A percentile compares a stretch with the other conserved stretches of the same genome.
Conservation (phyloP, 345 rosid genomes). For the Mangifera indica region DNA sequence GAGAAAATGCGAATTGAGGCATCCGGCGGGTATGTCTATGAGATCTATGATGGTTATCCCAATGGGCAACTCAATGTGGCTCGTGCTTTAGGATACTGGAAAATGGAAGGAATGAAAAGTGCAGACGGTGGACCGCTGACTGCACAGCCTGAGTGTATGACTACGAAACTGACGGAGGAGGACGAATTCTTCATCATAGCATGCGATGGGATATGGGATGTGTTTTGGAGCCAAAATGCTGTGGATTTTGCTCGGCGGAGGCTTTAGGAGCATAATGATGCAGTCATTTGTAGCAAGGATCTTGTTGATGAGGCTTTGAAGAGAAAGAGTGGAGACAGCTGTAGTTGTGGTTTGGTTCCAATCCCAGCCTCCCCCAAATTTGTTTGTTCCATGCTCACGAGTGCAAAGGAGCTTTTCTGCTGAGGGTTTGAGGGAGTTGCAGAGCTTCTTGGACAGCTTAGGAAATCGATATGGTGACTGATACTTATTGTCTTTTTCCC, state of each 20-base stretch:
- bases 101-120: conserved; percentile 80
- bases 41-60: conserved; percentile 76
- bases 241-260: conserved; percentile 85
- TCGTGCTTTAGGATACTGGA: conserved; percentile 90
- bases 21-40: conserved; percentile 62
- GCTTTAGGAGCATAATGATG: conserved; percentile 85
- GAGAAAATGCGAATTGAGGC: conserved; percentile 75
- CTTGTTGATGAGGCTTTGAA: conserved; percentile 79
- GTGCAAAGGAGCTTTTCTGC: conserved; percentile 78
- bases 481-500: neutral
- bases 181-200: conserved; percentile 88
- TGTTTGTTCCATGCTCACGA: conserved; percentile 58
- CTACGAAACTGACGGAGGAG: conserved; percentile 49
- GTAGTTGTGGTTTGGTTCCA: conserved; percentile 78
- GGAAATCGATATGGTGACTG: conserved; percentile 33
- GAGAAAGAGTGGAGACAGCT: conserved; percentile 82
- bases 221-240: conserved; percentile 81
- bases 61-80: conserved; percentile 81
- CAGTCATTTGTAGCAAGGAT: conserved; percentile 66
- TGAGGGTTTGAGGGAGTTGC: conserved; percentile 65
- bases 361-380: conserved; percentile 63
- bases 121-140: conserved; percentile 67
- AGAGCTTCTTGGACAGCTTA: conserved; percentile 63
- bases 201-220: conserved; percentile 91
- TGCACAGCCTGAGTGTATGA: conserved; percentile 81